phyloP scores from a whole-genome alignment of 1,284 basidiomycete species.

The Anthracocystis setariae region DNA sequence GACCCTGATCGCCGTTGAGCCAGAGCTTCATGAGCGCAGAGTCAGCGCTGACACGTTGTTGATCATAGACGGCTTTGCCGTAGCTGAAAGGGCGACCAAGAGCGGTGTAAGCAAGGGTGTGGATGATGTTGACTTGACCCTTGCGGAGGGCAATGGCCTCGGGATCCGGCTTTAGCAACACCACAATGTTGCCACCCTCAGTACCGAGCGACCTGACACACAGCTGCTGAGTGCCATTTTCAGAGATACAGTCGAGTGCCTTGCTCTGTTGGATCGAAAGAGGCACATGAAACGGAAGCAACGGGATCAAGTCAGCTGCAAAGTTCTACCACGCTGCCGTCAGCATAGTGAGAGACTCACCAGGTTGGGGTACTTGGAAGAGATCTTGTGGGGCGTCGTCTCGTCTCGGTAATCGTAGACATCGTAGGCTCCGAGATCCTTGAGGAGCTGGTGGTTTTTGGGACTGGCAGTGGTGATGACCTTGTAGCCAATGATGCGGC shows the following conservation, averaged over 20 bases:
- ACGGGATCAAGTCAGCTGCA: not conserved
- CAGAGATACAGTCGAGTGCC: slow-evolving; percentile 63
- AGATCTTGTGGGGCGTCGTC: slow-evolving; percentile 55
- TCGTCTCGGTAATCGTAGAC: slow-evolving; percentile 71
- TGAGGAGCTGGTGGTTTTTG: slow-evolving; percentile 60
- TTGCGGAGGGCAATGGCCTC: slow-evolving; percentile 53
- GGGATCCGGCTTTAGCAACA: slow-evolving; percentile 56
- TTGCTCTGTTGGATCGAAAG: slow-evolving; percentile 15
- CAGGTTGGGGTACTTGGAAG: slow-evolving; percentile 57
- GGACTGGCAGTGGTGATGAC: slow-evolving; percentile 70
- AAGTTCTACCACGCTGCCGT: not conserved
- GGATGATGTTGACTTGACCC: slow-evolving; percentile 55
- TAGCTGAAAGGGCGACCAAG: slow-evolving; percentile 53
- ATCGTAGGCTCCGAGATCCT: slow-evolving; percentile 59
- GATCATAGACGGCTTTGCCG: slow-evolving; percentile 44
- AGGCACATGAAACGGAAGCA: not conserved
- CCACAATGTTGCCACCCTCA: slow-evolving; percentile 51
- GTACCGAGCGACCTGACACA: slow-evolving; percentile 49
- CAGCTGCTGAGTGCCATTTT: slow-evolving; percentile 59
- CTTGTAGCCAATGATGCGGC: slow-evolving; percentile 70
- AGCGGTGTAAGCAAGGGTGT: slow-evolving; percentile 57
- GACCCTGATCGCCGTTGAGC: slow-evolving; percentile 49
- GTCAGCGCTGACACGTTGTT: slow-evolving; percentile 39
- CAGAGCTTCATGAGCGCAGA: slow-evolving; percentile 39
- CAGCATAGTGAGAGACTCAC: slow-evolving; percentile 3